Base-by-base conservation (phyloP, 2,329 filamentous ascomycete genomes). In the Penicillium polonicum region DNA sequence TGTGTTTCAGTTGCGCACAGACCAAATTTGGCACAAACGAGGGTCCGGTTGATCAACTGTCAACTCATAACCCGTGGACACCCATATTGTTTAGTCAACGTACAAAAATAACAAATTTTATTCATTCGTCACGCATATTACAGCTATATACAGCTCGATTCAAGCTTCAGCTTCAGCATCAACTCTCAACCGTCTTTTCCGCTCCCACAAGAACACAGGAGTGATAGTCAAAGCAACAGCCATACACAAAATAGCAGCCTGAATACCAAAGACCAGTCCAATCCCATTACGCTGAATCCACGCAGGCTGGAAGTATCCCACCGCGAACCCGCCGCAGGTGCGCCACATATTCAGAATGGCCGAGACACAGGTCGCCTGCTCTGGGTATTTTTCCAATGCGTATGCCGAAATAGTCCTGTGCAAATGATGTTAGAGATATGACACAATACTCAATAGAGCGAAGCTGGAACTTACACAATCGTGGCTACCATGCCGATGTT, bases 311-410 rank as follows among this genome's bases (percentile, higher is more conserved):
- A 74, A 75, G 54, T 75, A 76, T 15, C 65, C 71, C 21, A 76
- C 72, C 0, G 70, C 66, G 36, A 75, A 75, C 1, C 74, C 74
- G n/a, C 74, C 72, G 12, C 70, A 70, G 4, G 72, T 75, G 7
- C 74, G 70, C 73, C 74, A 75, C 63, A 74, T 72, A 54, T 76
- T 76, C 49, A 76, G 63, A 27, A 74, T 75, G 2, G 72, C 71
- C 1, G 68, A 70, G 35, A 75, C 73, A 5, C 65, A 61, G 2
- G 74, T 72, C 2, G 74, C 61, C 42, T 74, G 68, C 3, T 64
- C 58, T 5, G 73, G 74, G 51, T 73, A 75, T 46, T 72, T 74
- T 27, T 76, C 74, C 3, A 76, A 66, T 1, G 64, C 68, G 58
- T 72, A 75, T 17, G 73, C 67, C 0, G 72, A 74, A n/a, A 76